These are phyloP conservation scores for Fusarium temperatum DNA, from an alignment of 2,329 filamentous ascomycete species.

Conservation along the genomic window DNA sequence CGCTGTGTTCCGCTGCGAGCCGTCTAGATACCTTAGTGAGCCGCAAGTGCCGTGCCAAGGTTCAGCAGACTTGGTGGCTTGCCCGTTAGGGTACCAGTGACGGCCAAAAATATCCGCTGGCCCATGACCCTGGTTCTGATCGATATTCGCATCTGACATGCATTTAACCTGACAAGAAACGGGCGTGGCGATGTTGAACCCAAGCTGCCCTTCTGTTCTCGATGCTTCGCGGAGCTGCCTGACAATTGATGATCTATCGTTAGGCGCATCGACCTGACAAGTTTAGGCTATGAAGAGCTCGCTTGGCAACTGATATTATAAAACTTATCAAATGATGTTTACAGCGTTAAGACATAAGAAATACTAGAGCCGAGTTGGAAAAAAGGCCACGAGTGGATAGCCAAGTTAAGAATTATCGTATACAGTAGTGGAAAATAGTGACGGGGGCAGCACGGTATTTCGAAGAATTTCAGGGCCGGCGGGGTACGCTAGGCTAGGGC, in stretches of 20 bases:
- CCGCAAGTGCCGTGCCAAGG: neutral
- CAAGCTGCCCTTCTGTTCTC: neutral
- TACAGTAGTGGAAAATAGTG: neutral
- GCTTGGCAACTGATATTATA: neutral
- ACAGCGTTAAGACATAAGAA: neutral
- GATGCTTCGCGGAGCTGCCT: fast-evolving
- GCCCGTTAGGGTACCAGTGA: neutral
- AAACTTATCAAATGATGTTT: fast-evolving
- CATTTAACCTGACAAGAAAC: neutral
- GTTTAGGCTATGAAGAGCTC: too few relatives aligned
- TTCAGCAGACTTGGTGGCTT: neutral
- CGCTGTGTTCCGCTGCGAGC: neutral
- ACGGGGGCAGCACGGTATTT: neutral
- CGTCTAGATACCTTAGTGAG: neutral
- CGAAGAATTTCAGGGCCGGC: neutral
- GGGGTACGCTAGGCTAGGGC: neutral
- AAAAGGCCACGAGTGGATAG: neutral
- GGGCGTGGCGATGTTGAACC: too few relatives aligned
- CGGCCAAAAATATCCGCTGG: neutral
- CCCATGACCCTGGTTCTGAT: neutral
- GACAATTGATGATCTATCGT: neutral
- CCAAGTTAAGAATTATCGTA: neutral
- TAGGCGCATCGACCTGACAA: neutral
- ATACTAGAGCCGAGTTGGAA: neutral
- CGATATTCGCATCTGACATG: neutral